Evolutionary conservation across 139 green algal species (phyloP).

Genomic region (Closterium sp.): DNA sequence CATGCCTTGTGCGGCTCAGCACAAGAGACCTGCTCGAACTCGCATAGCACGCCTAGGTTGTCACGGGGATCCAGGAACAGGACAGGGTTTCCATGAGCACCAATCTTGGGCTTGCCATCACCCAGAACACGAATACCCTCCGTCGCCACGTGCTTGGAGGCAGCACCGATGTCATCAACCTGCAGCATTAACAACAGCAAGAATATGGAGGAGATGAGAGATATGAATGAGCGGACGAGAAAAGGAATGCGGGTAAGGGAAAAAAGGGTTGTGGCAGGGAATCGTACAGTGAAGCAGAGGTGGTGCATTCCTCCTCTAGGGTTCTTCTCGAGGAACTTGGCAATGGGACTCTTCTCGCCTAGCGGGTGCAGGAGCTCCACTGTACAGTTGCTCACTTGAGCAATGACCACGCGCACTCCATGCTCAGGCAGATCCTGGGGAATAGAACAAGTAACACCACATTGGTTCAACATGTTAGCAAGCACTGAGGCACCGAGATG

Average conservation of each 20-base stretch:
- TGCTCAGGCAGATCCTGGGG: slow-evolving; percentile 49
- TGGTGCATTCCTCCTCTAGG: slow-evolving; percentile 65
- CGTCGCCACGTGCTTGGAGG: slow-evolving; percentile 1
- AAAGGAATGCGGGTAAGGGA: not conserved
- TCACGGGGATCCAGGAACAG: slow-evolving; percentile 68
- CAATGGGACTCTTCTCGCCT: slow-evolving; percentile 58
- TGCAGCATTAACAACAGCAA: not conserved
- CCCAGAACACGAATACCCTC: not conserved
- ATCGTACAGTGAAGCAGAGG: slow-evolving; percentile 64
- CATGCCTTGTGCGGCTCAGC: not conserved
- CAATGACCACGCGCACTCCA: slow-evolving; percentile 68
- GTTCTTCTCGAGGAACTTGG: slow-evolving; percentile 63
- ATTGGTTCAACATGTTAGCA: not conserved
- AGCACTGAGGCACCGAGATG: not conserved
- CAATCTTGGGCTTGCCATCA: slow-evolving; percentile 25
- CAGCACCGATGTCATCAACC: slow-evolving; percentile 8
- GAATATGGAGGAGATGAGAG: not conserved
- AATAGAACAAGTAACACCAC: not conserved
- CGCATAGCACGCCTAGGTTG: slow-evolving; percentile 61
- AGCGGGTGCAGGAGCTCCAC: slow-evolving; percentile 69
- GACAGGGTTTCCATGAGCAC: slow-evolving; percentile 65
- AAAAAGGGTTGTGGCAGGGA: not conserved
- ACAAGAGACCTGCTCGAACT: slow-evolving; percentile 64
- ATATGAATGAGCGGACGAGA: not conserved
- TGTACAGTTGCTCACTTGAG: slow-evolving; percentile 65